Evolutionary conservation across 1,284 basidiomycete genomes (phyloP), one percentile per base, ranked within the genome.

Genomic region (Anthracocystis setariae): DNA sequence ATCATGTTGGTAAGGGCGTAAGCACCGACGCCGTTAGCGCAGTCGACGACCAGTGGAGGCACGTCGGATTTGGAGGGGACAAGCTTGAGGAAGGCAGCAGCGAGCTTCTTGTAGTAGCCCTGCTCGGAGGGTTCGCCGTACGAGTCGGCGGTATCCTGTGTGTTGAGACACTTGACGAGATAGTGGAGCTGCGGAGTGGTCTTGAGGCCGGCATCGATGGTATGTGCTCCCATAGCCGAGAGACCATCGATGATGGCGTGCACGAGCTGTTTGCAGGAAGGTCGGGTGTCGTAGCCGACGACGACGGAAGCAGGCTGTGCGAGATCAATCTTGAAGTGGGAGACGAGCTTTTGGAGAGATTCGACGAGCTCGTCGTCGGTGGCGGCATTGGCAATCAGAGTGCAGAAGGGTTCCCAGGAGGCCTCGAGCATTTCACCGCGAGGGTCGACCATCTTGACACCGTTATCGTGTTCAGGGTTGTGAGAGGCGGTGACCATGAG

Each of bases 401-500:
- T 95, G 20, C 95, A 94, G 82, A 95, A 88, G 0, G 84, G 82
- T 84, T 99, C 96, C 96, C 96, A 99, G 32, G 92, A 88, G 1
- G 91, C 86, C 80, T 95, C 92, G n/a, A 99, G 88, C 96, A 99
- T 99, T 84, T 99, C 96, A n/a, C 96, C 96, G 13, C 89, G 89
- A 17, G 96, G 92, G 85, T 99, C 96, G 43, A 99, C 93, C 49
- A 98, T 89, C 84, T 98, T 99, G 67, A 98, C 93, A 33, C 96
- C 96, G 83, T 99, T 99, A 84, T 99, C 96, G 79, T 89, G 87
- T 83, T 95, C 95, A 18, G 95, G 95, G 83, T 99, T 99, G 85
- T 99, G 96, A 23, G 93, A 96, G 4, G 96, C 96, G 37, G 96
- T 99, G 79, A 99, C 91, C 96, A 99, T 98, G 21, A 98, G 91